Conservation (phyloP, 192 early-diverging fungal genomes). For the Coemansia sp. region DNA sequence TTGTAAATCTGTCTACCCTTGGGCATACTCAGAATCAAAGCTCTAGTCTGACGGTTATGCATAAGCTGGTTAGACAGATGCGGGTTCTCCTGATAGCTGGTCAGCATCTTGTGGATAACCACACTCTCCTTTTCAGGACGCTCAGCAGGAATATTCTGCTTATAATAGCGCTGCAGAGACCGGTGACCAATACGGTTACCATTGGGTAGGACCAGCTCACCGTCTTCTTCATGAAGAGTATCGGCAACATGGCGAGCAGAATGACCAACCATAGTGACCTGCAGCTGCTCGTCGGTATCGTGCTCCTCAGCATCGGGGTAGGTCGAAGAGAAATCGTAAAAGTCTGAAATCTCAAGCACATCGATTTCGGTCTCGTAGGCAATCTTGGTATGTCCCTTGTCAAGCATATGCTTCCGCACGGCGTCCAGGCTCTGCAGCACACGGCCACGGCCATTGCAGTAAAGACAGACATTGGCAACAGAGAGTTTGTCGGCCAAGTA, state of each 20-base stretch:
- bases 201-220: constrained; percentile 82
- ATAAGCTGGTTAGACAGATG: constrained; percentile 33
- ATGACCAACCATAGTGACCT: constrained; percentile 7
- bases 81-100: constrained; percentile 57
- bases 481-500: constrained; percentile 94
- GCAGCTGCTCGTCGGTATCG: constrained; percentile 43
- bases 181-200: constrained; percentile 82
- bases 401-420: constrained; percentile 91
- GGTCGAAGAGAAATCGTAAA: constrained; percentile 91
- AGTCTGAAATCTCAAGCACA: constrained; percentile 86
- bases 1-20: constrained; percentile 37
- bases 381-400: constrained; percentile 96
- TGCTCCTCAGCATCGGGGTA: constrained; percentile 64
- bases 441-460: constrained; percentile 90
- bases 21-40: constrained; percentile 36
- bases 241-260: too few species aligned
- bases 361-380: constrained; percentile 93
- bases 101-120: constrained; percentile 73
- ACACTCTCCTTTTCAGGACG: constrained; percentile 69
- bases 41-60: constrained; percentile 31
- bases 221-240: constrained; percentile 73
- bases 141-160: constrained; percentile 62
- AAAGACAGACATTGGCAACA: constrained; percentile 92
- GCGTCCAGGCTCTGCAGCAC: constrained; percentile 82
- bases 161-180: constrained; percentile 75